Evolutionary conservation across 495 filamentous ascomycete species (phyloP).

Genomic region (Aspergillus indologenus): DNA sequence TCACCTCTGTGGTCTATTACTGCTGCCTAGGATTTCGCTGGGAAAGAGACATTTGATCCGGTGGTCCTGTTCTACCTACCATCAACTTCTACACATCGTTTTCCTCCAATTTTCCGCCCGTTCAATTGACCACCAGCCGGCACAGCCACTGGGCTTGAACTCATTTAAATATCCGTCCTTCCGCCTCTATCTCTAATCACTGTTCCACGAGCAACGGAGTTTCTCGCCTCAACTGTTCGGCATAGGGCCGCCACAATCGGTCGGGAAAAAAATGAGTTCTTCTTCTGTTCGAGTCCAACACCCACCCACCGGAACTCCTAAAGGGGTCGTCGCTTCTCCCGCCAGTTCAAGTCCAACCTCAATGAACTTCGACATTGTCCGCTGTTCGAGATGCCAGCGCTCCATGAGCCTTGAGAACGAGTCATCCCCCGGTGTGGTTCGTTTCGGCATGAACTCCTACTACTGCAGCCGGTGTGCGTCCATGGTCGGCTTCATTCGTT

Average conservation of each 20-base stretch:
- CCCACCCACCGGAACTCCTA: conserved; percentile 22
- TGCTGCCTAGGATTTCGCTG: conserved; percentile 13
- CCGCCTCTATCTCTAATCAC: background rate
- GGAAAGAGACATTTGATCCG: background rate
- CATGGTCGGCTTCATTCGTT: conserved; percentile 65
- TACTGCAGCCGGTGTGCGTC: conserved; percentile 73
- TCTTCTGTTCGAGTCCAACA: conserved; percentile 40
- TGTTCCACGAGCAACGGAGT: background rate
- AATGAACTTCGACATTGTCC: conserved; percentile 39
- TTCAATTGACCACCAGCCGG: background rate
- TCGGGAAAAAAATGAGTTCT: conserved; percentile 37
- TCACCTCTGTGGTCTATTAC: conserved; percentile 8
- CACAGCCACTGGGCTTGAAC: background rate
- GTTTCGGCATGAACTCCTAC: conserved; percentile 74
- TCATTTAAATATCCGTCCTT: background rate
- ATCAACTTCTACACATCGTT: background rate
- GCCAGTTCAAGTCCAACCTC: conserved; percentile 21
- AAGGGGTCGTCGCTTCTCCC: conserved; percentile 18
- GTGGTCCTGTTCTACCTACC: background rate
- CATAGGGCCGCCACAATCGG: background rate
- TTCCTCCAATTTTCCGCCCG: background rate
- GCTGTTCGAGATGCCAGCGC: conserved; percentile 50
- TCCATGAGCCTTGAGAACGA: conserved; percentile 42
- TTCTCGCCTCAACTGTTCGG: conserved; percentile 4
- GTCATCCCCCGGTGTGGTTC: conserved; percentile 55